A percentile compares a stretch with the other conserved stretches of the same genome.
Conservation (phyloP, 805 yeast genomes). For the Ogataea corticis region DNA sequence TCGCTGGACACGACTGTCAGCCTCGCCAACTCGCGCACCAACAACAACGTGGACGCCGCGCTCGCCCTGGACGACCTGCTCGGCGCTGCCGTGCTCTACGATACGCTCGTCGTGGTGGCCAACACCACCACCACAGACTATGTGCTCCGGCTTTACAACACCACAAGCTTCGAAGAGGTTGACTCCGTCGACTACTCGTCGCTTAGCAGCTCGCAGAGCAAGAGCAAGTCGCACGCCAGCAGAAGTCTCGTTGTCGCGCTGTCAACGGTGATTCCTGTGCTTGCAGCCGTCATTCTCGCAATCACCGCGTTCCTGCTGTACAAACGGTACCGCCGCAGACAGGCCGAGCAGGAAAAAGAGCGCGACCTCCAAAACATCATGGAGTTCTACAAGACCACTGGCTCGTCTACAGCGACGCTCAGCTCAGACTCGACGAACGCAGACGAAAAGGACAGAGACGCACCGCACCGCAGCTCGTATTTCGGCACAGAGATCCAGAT, state of each 20-base stretch:
- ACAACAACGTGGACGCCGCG: slow-evolving; percentile 18
- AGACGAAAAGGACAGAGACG: slow-evolving; percentile 4
- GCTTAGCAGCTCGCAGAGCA: slow-evolving; percentile 12
- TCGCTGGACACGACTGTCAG: slow-evolving; percentile 31
- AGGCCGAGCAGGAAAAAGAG: slow-evolving; percentile 32
- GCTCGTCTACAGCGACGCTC: slow-evolving; percentile 26
- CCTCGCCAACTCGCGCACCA: slow-evolving; percentile 24
- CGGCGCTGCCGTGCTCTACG: slow-evolving; percentile 56
- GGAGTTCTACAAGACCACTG: slow-evolving; percentile 34
- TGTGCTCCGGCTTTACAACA: slow-evolving; percentile 43
- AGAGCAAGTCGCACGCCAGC: slow-evolving; percentile 16
- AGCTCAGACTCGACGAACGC: slow-evolving; percentile 14
- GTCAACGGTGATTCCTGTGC: slow-evolving; percentile 46
- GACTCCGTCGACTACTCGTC: slow-evolving; percentile 34
- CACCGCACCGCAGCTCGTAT: slow-evolving; percentile 7
- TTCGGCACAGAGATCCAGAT: slow-evolving; percentile 28
- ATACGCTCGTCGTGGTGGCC: slow-evolving; percentile 48
- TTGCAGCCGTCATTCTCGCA: slow-evolving; percentile 36
- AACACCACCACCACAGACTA: slow-evolving; percentile 36
- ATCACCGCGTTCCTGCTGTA: slow-evolving; percentile 33
- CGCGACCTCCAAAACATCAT: slow-evolving; percentile 31
- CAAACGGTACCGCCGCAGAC: slow-evolving; percentile 28
- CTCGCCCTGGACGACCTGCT: slow-evolving; percentile 32
- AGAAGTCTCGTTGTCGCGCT: slow-evolving; percentile 43
- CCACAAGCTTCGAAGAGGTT: slow-evolving; percentile 37